These are phyloP conservation scores for Cutaneotrichosporon sp. DNA, from an alignment of 1,284 basidiomycete species.

Conservation along the genomic window DNA sequence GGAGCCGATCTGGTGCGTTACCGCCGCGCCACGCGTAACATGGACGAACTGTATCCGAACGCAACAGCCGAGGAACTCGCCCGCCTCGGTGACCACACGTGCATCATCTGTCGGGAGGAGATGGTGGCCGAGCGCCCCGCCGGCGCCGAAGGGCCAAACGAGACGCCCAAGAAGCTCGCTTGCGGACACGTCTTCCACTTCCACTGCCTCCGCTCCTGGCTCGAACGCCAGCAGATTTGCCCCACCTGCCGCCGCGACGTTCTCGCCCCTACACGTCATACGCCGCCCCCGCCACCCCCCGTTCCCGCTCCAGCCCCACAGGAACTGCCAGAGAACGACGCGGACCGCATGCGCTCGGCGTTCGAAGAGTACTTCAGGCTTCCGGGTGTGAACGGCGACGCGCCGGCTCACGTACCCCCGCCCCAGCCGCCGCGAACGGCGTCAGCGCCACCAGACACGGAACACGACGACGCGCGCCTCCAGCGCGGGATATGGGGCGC, in stretches of 20 bases:
- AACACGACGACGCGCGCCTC: slow-evolving; percentile 29
- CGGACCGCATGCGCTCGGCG: slow-evolving; percentile 30
- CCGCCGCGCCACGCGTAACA: slow-evolving; percentile 89
- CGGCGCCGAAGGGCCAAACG: slow-evolving; percentile 72
- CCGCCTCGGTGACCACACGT: slow-evolving; percentile 80
- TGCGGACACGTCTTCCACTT: slow-evolving; percentile 99
- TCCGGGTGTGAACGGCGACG: slow-evolving; percentile 29
- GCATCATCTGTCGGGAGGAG: slow-evolving; percentile 99
- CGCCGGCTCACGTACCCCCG: slow-evolving; percentile 22
- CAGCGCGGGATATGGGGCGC: slow-evolving; percentile 49
- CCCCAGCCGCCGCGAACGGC: slow-evolving; percentile 9
- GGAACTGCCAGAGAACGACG: slow-evolving; percentile 9
- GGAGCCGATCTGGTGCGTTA: slow-evolving; percentile 86
- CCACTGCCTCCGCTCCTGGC: slow-evolving; percentile 93
- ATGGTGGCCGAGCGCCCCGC: slow-evolving; percentile 60
- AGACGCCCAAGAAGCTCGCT: slow-evolving; percentile 90
- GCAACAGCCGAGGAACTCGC: slow-evolving; percentile 83
- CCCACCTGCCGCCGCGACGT: slow-evolving; percentile 93
- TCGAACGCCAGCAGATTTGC: slow-evolving; percentile 88
- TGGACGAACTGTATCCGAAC: slow-evolving; percentile 94
- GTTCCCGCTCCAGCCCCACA: not conserved
- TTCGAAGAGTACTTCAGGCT: slow-evolving; percentile 45
- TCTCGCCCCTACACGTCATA: slow-evolving; percentile 57
- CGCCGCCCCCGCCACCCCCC: not conserved
- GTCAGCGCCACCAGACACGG: slow-evolving; percentile 11